phyloP scores from a whole-genome alignment of 2,329 filamentous ascomycete genomes.

The Xylaria sp. region DNA sequence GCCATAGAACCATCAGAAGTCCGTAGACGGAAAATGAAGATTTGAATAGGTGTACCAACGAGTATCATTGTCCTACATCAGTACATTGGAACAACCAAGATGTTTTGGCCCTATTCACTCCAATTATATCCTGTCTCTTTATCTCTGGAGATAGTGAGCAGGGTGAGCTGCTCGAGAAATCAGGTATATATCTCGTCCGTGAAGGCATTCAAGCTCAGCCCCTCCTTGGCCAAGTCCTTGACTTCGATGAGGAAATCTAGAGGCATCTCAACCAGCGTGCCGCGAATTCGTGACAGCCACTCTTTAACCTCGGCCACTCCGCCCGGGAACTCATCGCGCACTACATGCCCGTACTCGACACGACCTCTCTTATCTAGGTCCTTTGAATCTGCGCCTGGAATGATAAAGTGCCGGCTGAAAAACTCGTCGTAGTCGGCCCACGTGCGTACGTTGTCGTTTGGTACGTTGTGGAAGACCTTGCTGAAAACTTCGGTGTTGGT shows the following conservation, averaged over 20 bases:
- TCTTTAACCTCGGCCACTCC: constrained; percentile 80
- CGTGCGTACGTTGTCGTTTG: constrained; percentile 72
- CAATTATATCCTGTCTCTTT: neutral
- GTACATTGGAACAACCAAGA: neutral
- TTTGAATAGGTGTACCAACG: neutral
- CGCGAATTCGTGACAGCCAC: constrained; percentile 72
- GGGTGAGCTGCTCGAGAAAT: neutral
- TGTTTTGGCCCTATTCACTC: neutral
- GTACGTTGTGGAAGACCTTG: constrained; percentile 83
- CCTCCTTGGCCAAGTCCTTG: constrained; percentile 86
- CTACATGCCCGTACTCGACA: constrained; percentile 88
- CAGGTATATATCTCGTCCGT: constrained; percentile 78
- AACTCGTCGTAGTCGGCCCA: constrained; percentile 81
- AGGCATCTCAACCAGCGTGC: constrained; percentile 88
- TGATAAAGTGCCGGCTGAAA: constrained; percentile 74
- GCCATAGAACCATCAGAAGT: no score
- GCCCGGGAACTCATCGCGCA: constrained; percentile 78
- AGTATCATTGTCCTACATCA: neutral
- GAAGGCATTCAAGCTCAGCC: constrained; percentile 75
- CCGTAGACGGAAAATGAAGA: neutral
- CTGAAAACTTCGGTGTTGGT: constrained; percentile 84
- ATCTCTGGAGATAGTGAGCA: neutral
- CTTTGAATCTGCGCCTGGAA: constrained; percentile 58
- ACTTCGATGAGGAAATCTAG: constrained; percentile 84
- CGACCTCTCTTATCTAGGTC: constrained; percentile 54